These are phyloP conservation scores for Neurospora intermedia DNA, from an alignment of 495 filamentous ascomycete species.

Conservation along the genomic window DNA sequence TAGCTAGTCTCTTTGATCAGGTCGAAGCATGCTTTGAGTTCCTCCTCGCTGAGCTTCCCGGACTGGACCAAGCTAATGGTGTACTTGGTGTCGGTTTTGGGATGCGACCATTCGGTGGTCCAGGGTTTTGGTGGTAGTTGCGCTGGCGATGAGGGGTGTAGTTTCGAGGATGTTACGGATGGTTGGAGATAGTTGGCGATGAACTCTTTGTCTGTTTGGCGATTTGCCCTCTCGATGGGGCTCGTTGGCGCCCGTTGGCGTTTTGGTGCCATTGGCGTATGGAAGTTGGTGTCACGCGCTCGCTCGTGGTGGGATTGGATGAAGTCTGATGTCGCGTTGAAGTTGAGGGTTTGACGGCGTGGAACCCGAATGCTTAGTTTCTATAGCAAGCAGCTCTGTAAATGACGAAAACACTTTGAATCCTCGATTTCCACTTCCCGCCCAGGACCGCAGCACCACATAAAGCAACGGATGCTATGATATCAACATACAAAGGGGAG, in stretches of 20 bases:
- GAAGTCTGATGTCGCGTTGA: not conserved
- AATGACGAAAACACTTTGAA: not conserved
- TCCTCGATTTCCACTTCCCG: not conserved
- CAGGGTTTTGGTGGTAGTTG: constrained; percentile 22
- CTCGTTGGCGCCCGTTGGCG: constrained; percentile 24
- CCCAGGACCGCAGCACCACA: not conserved
- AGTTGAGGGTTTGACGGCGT: not conserved
- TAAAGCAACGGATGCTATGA: not conserved
- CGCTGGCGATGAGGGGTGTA: not conserved
- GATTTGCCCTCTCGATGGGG: constrained; percentile 32
- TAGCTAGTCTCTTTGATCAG: constrained; percentile 63
- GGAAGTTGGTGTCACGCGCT: not conserved
- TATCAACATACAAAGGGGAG: not conserved
- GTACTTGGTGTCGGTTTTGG: constrained; percentile 26
- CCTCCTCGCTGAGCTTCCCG: constrained; percentile 32
- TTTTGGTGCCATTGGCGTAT: constrained; percentile 16
- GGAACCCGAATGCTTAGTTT: not conserved
- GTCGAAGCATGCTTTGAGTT: constrained; percentile 56
- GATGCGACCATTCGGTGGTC: constrained; percentile 34
- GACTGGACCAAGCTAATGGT: constrained; percentile 38
- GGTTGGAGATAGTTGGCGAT: constrained; percentile 32
- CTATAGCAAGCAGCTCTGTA: not conserved
- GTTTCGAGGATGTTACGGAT: not conserved
- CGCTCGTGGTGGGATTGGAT: not conserved
- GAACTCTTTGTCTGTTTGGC: constrained; percentile 35